phyloP scores from a whole-genome alignment of 352 stramenopile species.

The Phytophthora pisi region DNA sequence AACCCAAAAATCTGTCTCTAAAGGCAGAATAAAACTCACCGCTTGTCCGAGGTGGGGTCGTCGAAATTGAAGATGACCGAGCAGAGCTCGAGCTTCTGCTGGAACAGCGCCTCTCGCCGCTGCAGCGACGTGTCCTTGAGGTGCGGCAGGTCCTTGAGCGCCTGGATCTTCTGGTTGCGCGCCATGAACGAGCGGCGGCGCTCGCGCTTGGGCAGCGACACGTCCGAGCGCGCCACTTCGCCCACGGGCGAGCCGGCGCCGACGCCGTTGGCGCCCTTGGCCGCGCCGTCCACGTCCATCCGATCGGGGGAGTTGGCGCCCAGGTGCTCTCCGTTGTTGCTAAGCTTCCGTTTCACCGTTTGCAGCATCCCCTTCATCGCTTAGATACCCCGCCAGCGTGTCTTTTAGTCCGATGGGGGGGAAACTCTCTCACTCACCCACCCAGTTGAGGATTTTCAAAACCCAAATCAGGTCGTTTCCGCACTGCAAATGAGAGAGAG shows the following conservation, averaged over 20 bases:
- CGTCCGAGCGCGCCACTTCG: slow-evolving; percentile 80
- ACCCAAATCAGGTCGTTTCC: slow-evolving; percentile 16
- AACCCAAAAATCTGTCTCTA: slow-evolving; percentile 3
- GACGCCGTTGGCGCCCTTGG: slow-evolving; percentile 25
- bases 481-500: not conserved
- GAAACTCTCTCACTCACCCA: slow-evolving; percentile 6
- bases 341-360: slow-evolving; percentile 90
- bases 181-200: slow-evolving; percentile 83
- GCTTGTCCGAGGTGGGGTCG: slow-evolving; percentile 94
- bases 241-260: slow-evolving; percentile 53
- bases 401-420: not conserved
- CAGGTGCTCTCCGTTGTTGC: slow-evolving; percentile 80
- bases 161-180: slow-evolving; percentile 88
- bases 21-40: slow-evolving; percentile 39
- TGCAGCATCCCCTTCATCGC: slow-evolving; percentile 91
- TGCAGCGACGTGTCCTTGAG: slow-evolving; percentile 88
- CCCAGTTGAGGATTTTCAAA: slow-evolving; percentile 11
- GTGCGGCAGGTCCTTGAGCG: slow-evolving; percentile 84
- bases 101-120: slow-evolving; percentile 93
- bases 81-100: slow-evolving; percentile 96
- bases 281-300: slow-evolving; percentile 63
- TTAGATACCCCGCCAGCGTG: slow-evolving; percentile 32
- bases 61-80: slow-evolving; percentile 97
- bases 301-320: slow-evolving; percentile 56
- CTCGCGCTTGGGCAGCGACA: slow-evolving; percentile 84